Evolutionary conservation across 495 filamentous ascomycete species (phyloP).

Genomic region (Xylaria cubensis): DNA sequence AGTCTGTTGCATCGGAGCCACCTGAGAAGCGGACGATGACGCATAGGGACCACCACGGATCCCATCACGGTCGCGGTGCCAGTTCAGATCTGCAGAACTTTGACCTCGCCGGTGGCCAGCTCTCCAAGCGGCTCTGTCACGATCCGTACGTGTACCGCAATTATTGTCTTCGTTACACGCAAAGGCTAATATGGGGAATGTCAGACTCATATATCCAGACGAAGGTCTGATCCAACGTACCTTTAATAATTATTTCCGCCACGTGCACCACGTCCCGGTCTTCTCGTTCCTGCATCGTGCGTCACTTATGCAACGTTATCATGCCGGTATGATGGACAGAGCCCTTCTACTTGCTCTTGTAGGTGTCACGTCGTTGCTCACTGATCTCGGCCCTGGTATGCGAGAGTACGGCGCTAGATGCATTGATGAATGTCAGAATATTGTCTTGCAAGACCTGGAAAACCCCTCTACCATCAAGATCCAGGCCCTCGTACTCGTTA

Average conservation of each 20-base stretch:
- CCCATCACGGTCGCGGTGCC: constrained; percentile 32
- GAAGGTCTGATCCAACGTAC: constrained; percentile 50
- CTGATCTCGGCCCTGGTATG: constrained; percentile 51
- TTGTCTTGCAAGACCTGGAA: constrained; percentile 53
- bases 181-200: constrained; percentile 32
- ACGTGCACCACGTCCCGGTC: constrained; percentile 58
- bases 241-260: constrained; percentile 57
- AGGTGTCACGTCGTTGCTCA: constrained; percentile 55
- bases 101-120: constrained; percentile 27
- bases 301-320: constrained; percentile 58
- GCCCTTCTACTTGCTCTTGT: constrained; percentile 54
- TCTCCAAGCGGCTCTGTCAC: constrained; percentile 25
- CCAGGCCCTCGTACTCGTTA: constrained; percentile 55
- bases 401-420: constrained; percentile 52
- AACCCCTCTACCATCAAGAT: constrained; percentile 54
- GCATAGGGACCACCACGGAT: constrained; percentile 39
- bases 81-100: constrained; percentile 30
- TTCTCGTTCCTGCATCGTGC: constrained; percentile 59
- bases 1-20: constrained; percentile 43
- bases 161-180: constrained; percentile 5
- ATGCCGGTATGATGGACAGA: constrained; percentile 56
- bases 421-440: constrained; percentile 52
- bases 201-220: constrained; percentile 42
- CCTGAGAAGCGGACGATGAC: constrained; percentile 41
- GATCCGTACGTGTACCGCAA: constrained; percentile 37